Evolutionary conservation across 192 early-diverging fungal genomes (phyloP).

Genomic region (Nowakowskiella sp.): DNA sequence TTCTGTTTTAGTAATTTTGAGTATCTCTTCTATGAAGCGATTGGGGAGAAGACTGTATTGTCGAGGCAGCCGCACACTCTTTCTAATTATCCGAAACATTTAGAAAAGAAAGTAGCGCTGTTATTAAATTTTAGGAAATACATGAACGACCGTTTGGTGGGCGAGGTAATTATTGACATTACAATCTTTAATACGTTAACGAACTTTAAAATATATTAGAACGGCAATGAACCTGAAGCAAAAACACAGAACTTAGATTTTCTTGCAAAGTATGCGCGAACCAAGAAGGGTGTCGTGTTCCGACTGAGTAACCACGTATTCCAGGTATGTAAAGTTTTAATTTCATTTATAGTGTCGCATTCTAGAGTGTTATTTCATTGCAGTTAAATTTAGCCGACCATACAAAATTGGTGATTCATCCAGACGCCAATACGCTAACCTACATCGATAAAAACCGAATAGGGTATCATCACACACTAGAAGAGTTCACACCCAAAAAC

Average conservation of each 20-base stretch:
- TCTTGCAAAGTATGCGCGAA: conserved; percentile 60
- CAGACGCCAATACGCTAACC: conserved; percentile 46
- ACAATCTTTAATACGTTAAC: not conserved
- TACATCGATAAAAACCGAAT: conserved; percentile 45
- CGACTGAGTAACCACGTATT: conserved; percentile 57
- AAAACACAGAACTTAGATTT: conserved; percentile 30
- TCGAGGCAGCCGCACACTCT: conserved; percentile 28
- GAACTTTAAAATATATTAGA: not conserved
- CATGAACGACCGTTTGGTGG: conserved; percentile 51
- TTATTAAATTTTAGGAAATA: conserved; percentile 52
- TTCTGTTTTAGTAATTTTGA: conserved; percentile 28
- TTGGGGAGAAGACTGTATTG: conserved; percentile 20
- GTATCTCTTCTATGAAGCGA: conserved; percentile 32
- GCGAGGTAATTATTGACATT: conserved; percentile 18
- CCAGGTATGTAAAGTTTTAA: conserved; percentile 41
- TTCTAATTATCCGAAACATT: conserved; percentile 31
- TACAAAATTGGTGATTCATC: conserved; percentile 56
- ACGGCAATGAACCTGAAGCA: conserved; percentile 7
- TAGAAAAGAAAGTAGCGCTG: conserved; percentile 56
- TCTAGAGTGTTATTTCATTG: conserved; percentile 20
- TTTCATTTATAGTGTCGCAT: conserved; percentile 2
- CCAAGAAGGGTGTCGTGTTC: conserved; percentile 56
- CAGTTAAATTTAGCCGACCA: conserved; percentile 71
- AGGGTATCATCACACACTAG: too few relatives aligned
- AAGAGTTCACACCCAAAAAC: too few relatives aligned